Percentiles rank a stretch among this genome's conserved stretches.
phyloP scores from a whole-genome alignment of 257 asterid species.

The Jacaranda copaia region DNA sequence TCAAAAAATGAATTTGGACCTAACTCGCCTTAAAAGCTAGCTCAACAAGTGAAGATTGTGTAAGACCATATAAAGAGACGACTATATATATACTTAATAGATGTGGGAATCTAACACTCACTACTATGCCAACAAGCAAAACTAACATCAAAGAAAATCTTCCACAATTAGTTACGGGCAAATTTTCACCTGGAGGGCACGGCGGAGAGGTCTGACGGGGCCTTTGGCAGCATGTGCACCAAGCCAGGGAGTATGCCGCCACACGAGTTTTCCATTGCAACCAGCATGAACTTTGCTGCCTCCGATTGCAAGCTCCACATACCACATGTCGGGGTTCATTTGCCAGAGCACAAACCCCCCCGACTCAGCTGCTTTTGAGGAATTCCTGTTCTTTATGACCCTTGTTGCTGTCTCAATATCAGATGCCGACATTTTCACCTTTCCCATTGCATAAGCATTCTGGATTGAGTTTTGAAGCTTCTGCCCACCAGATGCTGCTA shows the following conservation, averaged over 20 bases:
- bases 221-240: constrained; percentile 71
- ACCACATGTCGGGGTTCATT: constrained; percentile 72
- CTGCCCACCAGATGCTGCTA: constrained; percentile 68
- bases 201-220: constrained; percentile 65
- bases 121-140: not conserved
- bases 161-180: not conserved
- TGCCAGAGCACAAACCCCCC: constrained; percentile 70
- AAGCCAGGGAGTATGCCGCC: constrained; percentile 73
- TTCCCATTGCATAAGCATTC: constrained; percentile 65
- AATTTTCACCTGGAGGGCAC: constrained; percentile 60
- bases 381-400: constrained; percentile 53
- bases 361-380: constrained; percentile 55
- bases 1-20: too few relatives aligned
- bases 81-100: too few relatives aligned
- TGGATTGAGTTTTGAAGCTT: constrained; percentile 57
- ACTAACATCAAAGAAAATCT: not conserved
- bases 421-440: constrained; percentile 62
- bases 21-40: too few relatives aligned
- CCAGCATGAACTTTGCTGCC: constrained; percentile 70
- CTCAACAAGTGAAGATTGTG: too few relatives aligned
- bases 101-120: too few relatives aligned
- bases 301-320: constrained; percentile 61
- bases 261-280: constrained; percentile 63
- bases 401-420: constrained; percentile 60
- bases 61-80: too few relatives aligned